A percentile compares a stretch with the other conserved stretches of the same genome.
These are phyloP conservation scores for Stromatinia cepivora DNA, from an alignment of 2,329 filamentous ascomycete species.

Conservation along the genomic window DNA sequence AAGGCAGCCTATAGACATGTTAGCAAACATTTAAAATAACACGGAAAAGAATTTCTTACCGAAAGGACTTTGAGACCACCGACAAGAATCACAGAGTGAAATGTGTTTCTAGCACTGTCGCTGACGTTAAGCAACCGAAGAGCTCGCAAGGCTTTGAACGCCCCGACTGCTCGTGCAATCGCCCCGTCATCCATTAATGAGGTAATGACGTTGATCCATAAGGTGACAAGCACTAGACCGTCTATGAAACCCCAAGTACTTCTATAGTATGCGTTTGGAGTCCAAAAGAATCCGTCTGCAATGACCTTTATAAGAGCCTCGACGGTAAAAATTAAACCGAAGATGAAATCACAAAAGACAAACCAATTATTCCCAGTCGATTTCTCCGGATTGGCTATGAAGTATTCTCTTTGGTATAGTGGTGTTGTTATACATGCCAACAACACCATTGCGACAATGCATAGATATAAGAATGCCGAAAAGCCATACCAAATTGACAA, in stretches of 20 bases:
- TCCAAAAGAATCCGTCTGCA: slow-evolving; percentile 94
- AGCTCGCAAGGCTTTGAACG: slow-evolving; percentile 94
- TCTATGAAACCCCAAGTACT: slow-evolving; percentile 98
- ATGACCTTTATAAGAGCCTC: slow-evolving; percentile 91
- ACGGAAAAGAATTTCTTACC: slow-evolving; percentile 30
- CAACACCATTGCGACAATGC: slow-evolving; percentile 96
- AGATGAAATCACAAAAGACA: slow-evolving; percentile 88
- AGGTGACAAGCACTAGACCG: slow-evolving; percentile 81
- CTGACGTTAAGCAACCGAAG: slow-evolving; percentile 91
- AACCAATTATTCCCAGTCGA: slow-evolving; percentile 81
- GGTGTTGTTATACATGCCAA: slow-evolving; percentile 93
- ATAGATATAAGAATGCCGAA: slow-evolving; percentile 88
- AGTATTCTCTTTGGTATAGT: slow-evolving; percentile 88
- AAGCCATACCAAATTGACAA: slow-evolving; percentile 90
- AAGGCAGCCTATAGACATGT: slow-evolving; percentile 61
- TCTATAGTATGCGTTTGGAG: slow-evolving; percentile 94
- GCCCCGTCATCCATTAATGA: slow-evolving; percentile 78
- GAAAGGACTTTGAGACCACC: slow-evolving; percentile 87
- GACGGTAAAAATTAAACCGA: slow-evolving; percentile 80
- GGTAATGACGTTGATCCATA: slow-evolving; percentile 93
- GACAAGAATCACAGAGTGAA: slow-evolving; percentile 92
- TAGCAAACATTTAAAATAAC: slow-evolving; percentile 19
- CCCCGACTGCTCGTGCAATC: slow-evolving; percentile 86
- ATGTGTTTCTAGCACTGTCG: slow-evolving; percentile 91
- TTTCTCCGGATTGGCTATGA: slow-evolving; percentile 51